Evolutionary conservation across 2,329 filamentous ascomycete species (phyloP).

Genomic region (Volutella citrinella): DNA sequence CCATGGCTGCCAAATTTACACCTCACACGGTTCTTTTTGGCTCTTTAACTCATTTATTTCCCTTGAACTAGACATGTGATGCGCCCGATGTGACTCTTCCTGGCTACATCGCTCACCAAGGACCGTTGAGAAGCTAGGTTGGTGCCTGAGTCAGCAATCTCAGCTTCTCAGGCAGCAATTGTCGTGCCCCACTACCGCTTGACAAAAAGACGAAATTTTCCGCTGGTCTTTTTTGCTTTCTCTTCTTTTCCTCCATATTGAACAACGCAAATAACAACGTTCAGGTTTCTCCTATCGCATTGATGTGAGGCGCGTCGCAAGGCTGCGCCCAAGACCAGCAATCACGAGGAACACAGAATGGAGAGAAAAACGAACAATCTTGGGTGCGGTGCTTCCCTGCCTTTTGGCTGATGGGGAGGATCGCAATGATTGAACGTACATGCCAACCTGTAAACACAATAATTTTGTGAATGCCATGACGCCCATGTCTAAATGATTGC

Average conservation of each 20-base stretch:
- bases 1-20: too few species aligned
- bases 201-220: conserved; percentile 16
- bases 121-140: too few species aligned
- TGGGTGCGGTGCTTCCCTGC: conserved; percentile 56
- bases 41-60: too few species aligned
- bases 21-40: too few species aligned
- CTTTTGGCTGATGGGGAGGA: conserved; percentile 46
- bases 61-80: too few species aligned
- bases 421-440: conserved; percentile 61
- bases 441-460: too few species aligned
- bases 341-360: conserved; percentile 49
- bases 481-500: too few species aligned
- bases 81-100: too few species aligned
- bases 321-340: conserved; percentile 45
- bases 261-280: conserved; percentile 49
- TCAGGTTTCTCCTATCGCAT: conserved; percentile 36
- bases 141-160: too few species aligned
- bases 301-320: conserved; percentile 46
- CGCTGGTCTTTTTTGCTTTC: conserved; percentile 7
- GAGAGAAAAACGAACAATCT: conserved; percentile 56
- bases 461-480: too few species aligned
- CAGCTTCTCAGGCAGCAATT: too few species aligned
- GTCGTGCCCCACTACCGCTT: conserved; percentile 19
- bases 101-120: too few species aligned
- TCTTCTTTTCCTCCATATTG: conserved; percentile 27